phyloP scores from a whole-genome alignment of 495 filamentous ascomycete genomes.

The Penicillium tannophilum region DNA sequence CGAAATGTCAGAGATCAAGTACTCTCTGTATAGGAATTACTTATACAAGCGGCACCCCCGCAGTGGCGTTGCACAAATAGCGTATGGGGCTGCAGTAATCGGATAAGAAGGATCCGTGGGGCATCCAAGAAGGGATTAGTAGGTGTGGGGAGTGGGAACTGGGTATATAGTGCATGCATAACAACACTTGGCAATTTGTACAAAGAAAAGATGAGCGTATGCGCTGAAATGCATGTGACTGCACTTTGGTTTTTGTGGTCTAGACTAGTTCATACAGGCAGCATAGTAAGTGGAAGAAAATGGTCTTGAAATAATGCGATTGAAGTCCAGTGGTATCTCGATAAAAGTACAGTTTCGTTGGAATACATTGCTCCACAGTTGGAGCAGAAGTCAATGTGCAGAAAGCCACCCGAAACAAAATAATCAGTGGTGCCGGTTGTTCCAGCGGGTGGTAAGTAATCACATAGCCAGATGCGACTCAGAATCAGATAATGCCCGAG shows the following conservation, averaged over 20 bases:
- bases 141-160: not conserved
- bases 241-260: not conserved
- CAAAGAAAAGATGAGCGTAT: not conserved
- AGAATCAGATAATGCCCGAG: not conserved
- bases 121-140: not conserved
- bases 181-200: not conserved
- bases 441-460: slow-evolving; percentile 15
- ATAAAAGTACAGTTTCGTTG: slow-evolving; percentile 20
- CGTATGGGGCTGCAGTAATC: not conserved
- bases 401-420: slow-evolving; percentile 8
- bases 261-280: not conserved
- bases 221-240: not conserved
- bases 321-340: slow-evolving; percentile 24
- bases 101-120: not conserved
- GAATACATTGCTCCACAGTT: slow-evolving; percentile 17
- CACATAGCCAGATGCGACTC: slow-evolving; percentile 32
- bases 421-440: not conserved
- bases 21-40: not conserved
- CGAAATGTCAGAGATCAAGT: not conserved
- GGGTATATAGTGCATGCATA: not conserved
- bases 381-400: slow-evolving; percentile 23
- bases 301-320: slow-evolving; percentile 5
- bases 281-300: too few species aligned
- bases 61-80: not conserved
- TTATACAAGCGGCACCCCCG: not conserved